Evolutionary conservation across 1,284 basidiomycete genomes (phyloP), one percentile per base, ranked within the genome.

Genomic region (Cyathus olla): DNA sequence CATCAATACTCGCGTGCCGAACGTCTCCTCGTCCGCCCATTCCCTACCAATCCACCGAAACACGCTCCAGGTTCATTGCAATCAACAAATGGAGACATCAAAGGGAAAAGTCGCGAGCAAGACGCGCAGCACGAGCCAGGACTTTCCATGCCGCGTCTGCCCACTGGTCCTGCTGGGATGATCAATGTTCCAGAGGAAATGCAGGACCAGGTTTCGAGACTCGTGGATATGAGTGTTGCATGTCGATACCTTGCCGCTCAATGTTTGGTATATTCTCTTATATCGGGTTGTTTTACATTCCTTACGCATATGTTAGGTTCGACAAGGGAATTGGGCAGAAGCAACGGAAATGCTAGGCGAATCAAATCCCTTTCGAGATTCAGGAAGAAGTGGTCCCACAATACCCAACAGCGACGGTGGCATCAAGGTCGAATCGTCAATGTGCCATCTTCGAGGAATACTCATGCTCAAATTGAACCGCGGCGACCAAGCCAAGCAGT

Each of bases 1-100:
- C 93, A 97, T 67, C 95, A 98, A 66, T 99, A 97, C 76, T 92
- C 95, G 8, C 93, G 96, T 42, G 97, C 98, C 1, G 96, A 98
- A 76, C 89, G 94, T 52, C 85, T 99, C 21, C 87, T 99, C 47
- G 95, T 92, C 0, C 87, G 94, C 28, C 94, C 95, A 0, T 94
- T 96, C 73, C 83, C 84, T 28, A 85, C 78, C 54, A 75, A 78
- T 47, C 82, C 84, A 3, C 83, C 87, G 9, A 79, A 82, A 60
- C 65, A 70, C 8, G 75, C 80, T 3, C 70, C 78, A 10, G 61
- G 78, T 3, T 73, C 74, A 28, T 69, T 75, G 15, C 68, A 74
- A 27, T 67, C 74, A 4, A 65, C 69, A 5, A 89, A 90, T 63
- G 88, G 85, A 19, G 78, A 84, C 64, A 63, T 70, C 21, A 90